These are phyloP conservation scores for Eremomyces bilateralis DNA, from an alignment of 495 filamentous ascomycete species.

Conservation along the genomic window DNA sequence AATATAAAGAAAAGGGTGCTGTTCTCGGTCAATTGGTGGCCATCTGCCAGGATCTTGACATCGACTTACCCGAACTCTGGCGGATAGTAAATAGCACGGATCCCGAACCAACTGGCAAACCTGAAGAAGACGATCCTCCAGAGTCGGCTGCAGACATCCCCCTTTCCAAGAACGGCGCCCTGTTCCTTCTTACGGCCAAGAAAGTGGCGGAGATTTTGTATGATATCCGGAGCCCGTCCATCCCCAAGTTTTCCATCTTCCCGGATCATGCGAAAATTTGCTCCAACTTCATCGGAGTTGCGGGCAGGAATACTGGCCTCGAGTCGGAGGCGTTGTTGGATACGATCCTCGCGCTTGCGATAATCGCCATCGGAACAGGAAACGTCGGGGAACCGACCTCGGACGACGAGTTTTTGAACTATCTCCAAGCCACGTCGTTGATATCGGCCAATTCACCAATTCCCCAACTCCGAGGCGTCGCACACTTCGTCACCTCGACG, in stretches of 20 bases:
- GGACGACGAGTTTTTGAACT: slow-evolving; percentile 19
- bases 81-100: slow-evolving; percentile 18
- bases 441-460: slow-evolving; percentile 46
- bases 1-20: slow-evolving; percentile 39
- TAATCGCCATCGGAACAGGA: slow-evolving; percentile 17
- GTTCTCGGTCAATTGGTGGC: slow-evolving; percentile 60
- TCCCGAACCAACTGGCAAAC: slow-evolving; percentile 22
- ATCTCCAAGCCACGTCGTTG: slow-evolving; percentile 36
- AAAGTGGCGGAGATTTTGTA: slow-evolving; percentile 16
- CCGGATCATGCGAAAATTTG: slow-evolving; percentile 21
- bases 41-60: slow-evolving; percentile 38
- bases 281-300: slow-evolving; percentile 14
- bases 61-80: slow-evolving; percentile 30
- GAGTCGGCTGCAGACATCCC: slow-evolving; percentile 39
- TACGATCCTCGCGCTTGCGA: slow-evolving; percentile 23
- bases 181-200: slow-evolving; percentile 21
- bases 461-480: slow-evolving; percentile 44
- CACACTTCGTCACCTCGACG: slow-evolving; percentile 48
- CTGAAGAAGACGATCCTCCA: slow-evolving; percentile 20
- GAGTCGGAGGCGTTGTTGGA: slow-evolving; percentile 24
- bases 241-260: slow-evolving; percentile 13
- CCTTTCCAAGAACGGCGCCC: slow-evolving; percentile 39
- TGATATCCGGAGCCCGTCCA: neutral
- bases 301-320: slow-evolving; percentile 13
- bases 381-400: slow-evolving; percentile 16